phyloP scores from a whole-genome alignment of 176 grass and related monocot species.

The Olyra latifolia region DNA sequence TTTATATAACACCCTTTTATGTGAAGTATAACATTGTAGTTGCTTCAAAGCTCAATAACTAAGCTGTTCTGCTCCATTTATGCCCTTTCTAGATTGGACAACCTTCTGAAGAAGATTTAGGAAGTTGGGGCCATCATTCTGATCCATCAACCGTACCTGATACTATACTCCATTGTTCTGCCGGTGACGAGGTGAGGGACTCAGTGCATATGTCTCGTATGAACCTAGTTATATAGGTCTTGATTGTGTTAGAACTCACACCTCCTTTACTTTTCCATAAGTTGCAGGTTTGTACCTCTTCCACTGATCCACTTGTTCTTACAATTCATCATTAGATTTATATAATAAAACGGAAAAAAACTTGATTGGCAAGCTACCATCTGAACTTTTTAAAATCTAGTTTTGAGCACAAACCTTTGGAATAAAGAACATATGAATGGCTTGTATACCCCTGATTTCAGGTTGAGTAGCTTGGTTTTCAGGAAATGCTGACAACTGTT shows the following conservation, averaged over 20 bases:
- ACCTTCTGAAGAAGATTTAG: conserved; percentile 90
- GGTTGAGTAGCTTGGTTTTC: conserved; percentile 23
- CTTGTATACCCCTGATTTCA: not conserved
- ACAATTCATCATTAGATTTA: conserved; percentile 21
- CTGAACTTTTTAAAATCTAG: not conserved
- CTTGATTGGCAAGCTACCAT: conserved; percentile 3
- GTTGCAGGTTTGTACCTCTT: conserved; percentile 4
- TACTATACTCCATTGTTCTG: conserved; percentile 75
- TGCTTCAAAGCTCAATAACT: conserved; percentile 22
- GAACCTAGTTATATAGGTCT: conserved; percentile 12
- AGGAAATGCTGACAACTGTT: not conserved
- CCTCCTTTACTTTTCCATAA: not conserved
- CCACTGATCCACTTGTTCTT: conserved; percentile 7
- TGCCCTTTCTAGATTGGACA: conserved; percentile 66
- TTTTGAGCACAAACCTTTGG: not conserved
- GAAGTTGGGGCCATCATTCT: conserved; percentile 91
- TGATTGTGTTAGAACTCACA: conserved; percentile 1
- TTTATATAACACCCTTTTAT: not conserved
- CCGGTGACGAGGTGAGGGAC: conserved; percentile 78
- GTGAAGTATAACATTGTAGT: conserved; percentile 15
- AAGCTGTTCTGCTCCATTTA: conserved; percentile 11
- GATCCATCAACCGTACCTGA: conserved; percentile 79
- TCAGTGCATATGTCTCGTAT: conserved; percentile 13
- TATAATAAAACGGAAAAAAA: not conserved
- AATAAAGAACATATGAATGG: not conserved